These are phyloP conservation scores for Melampsora occidentalis DNA, from an alignment of 1,284 basidiomycete species.

Conservation along the genomic window DNA sequence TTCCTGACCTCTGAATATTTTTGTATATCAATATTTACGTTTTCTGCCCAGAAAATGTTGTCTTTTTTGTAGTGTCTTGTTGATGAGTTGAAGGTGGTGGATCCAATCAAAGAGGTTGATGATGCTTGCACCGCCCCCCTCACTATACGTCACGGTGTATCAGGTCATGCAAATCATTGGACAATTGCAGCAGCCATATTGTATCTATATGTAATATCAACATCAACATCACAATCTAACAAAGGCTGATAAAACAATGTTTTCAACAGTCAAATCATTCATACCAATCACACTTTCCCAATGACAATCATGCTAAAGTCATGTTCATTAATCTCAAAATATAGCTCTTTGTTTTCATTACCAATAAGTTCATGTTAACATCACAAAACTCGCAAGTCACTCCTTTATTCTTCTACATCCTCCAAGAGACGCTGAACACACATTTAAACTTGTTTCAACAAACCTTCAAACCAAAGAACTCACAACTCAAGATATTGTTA, in stretches of 20 bases:
- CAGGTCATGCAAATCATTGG: constrained; percentile 34
- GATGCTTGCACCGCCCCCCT: background rate
- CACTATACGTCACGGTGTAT: constrained; percentile 35
- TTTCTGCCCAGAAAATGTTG: no score
- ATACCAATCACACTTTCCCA: constrained; percentile 24
- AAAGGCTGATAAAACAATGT: background rate
- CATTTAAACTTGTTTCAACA: constrained; percentile 3
- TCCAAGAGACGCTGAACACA: constrained; percentile 12
- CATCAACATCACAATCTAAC: background rate
- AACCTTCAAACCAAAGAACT: background rate
- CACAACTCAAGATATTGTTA: background rate
- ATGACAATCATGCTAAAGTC: constrained; percentile 29
- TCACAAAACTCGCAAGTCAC: constrained; percentile 25
- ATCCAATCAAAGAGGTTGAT: no score
- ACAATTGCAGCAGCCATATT: constrained; percentile 23
- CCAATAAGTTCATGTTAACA: constrained; percentile 23
- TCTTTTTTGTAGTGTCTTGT: background rate
- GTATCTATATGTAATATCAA: background rate
- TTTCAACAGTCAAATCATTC: constrained; percentile 9
- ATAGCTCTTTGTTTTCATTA: constrained; percentile 17
- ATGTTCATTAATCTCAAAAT: constrained; percentile 13
- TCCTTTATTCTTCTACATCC: constrained; percentile 20
- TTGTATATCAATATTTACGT: no score
- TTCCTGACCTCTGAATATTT: no score
- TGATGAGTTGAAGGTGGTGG: no score